Evolutionary conservation across 768 basidiomycete genomes (phyloP).

Genomic region (Strobilomyces echinocephalus): DNA sequence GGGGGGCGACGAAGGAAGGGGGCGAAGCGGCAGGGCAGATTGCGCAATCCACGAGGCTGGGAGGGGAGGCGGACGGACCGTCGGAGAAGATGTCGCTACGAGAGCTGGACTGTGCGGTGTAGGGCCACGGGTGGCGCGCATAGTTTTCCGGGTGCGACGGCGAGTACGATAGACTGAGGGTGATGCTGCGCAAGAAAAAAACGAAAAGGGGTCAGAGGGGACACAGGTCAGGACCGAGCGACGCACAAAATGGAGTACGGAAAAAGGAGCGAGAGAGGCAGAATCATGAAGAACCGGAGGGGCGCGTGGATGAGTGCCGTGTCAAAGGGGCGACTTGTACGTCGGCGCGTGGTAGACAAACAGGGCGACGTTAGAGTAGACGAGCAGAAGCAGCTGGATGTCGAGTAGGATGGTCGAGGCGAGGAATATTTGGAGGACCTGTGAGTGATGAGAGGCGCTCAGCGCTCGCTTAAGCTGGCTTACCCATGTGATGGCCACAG

Average conservation of each 20-base stretch:
- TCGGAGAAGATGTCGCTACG: slow-evolving; percentile 28
- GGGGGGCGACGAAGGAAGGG: slow-evolving; percentile 40
- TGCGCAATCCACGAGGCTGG: slow-evolving; percentile 16
- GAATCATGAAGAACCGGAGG: slow-evolving; percentile 62
- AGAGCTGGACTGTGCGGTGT: slow-evolving; percentile 33
- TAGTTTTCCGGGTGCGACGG: slow-evolving; percentile 51
- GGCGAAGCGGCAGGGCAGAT: slow-evolving; percentile 2
- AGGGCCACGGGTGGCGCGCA: slow-evolving; percentile 61
- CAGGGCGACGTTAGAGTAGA: slow-evolving; percentile 77
- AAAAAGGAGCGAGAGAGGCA: slow-evolving; percentile 44
- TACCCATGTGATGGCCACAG: slow-evolving; percentile 75
- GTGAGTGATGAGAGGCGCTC: neutral
- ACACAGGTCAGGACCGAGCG: neutral
- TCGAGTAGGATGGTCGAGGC: slow-evolving; percentile 69
- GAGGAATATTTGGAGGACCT: slow-evolving; percentile 77
- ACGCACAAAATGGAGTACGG: slow-evolving; percentile 53
- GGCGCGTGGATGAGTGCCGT: slow-evolving; percentile 85
- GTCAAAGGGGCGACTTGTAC: slow-evolving; percentile 61
- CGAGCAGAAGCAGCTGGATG: slow-evolving; percentile 59
- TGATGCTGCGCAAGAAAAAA: slow-evolving; percentile 42
- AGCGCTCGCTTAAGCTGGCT: rapidly evolving
- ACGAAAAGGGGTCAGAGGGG: neutral
- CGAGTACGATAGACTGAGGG: slow-evolving; percentile 57
- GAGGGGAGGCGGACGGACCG: slow-evolving; percentile 12
- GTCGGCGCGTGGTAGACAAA: slow-evolving; percentile 67